These are phyloP conservation scores for Mycena citricolor DNA, from an alignment of 1,284 basidiomycete genomes.

Conservation along the genomic window DNA sequence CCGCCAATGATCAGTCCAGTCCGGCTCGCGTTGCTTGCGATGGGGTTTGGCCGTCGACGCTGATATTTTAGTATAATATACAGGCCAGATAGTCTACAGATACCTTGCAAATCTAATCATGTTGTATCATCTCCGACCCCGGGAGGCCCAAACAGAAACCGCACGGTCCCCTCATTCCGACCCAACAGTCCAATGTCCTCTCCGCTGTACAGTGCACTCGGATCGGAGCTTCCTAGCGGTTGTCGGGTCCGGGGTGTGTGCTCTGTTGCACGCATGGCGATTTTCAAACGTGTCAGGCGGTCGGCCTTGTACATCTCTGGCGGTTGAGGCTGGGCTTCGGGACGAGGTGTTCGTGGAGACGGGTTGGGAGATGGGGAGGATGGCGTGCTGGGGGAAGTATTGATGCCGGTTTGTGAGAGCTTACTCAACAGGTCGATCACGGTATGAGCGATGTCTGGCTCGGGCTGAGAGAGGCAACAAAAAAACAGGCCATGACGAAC, in stretches of 20 bases:
- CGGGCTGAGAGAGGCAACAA: background rate
- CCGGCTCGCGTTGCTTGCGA: slow-evolving; percentile 34
- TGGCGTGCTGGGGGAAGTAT: slow-evolving; percentile 70
- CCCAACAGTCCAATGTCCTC: slow-evolving; percentile 55
- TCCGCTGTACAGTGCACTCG: slow-evolving; percentile 43
- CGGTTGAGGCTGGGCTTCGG: slow-evolving; percentile 27
- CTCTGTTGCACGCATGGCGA: slow-evolving; percentile 72
- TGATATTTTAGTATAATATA: slow-evolving; percentile 13
- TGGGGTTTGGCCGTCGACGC: slow-evolving; percentile 9
- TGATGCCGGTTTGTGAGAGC: slow-evolving; percentile 63
- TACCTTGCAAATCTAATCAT: slow-evolving; percentile 3
- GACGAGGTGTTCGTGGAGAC: slow-evolving; percentile 44
- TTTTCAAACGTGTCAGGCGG: slow-evolving; percentile 77
- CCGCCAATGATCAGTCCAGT: slow-evolving; percentile 56
- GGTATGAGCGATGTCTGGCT: slow-evolving; percentile 74
- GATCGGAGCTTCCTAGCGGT: slow-evolving; percentile 41
- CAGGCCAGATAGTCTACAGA: slow-evolving; percentile 5
- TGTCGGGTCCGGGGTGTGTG: slow-evolving; percentile 48
- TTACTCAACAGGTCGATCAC: slow-evolving; percentile 81
- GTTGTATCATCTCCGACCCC: slow-evolving; percentile 27
- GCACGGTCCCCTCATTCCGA: slow-evolving; percentile 78
- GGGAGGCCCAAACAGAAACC: slow-evolving; percentile 77
- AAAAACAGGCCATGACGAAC: slow-evolving; percentile 10
- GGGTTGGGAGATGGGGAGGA: slow-evolving; percentile 71
- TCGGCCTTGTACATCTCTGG: slow-evolving; percentile 59